Conservation (phyloP, 2,329 filamentous ascomycete species). For the Sclerotinia nivalis region DNA sequence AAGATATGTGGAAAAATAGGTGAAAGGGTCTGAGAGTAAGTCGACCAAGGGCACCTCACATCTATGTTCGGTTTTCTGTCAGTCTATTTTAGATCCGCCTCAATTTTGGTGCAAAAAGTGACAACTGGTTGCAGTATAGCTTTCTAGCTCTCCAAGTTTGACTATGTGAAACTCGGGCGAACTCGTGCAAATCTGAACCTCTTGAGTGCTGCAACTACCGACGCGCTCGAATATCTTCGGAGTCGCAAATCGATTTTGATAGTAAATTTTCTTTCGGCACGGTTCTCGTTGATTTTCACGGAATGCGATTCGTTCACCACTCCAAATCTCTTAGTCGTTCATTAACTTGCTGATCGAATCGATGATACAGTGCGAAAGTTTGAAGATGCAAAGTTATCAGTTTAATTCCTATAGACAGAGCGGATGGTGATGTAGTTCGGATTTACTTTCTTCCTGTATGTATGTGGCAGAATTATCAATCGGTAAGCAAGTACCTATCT, state of each 20-base stretch:
- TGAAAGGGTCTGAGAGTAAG: background rate
- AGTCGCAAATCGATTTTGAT: slow-evolving; percentile 12
- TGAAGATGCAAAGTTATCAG: background rate
- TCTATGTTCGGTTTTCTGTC: background rate
- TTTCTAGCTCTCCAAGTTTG: slow-evolving; percentile 13
- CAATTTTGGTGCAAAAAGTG: background rate
- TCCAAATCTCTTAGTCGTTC: no score
- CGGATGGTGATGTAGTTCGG: slow-evolving; percentile 2
- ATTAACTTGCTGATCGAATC: background rate
- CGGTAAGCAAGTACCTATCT: background rate
- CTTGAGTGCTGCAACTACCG: background rate
- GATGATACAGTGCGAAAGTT: background rate
- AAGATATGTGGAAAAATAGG: background rate
- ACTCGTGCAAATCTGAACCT: slow-evolving; percentile 4
- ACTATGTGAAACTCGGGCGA: background rate
- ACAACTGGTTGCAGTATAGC: slow-evolving; percentile 11
- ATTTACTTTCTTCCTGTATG: slow-evolving; percentile 17
- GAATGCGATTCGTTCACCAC: background rate
- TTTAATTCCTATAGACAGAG: background rate
- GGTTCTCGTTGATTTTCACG: background rate
- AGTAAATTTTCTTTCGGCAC: background rate
- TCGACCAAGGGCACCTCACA: background rate
- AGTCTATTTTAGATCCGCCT: background rate
- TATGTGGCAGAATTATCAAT: slow-evolving; percentile 4
- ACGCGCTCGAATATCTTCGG: slow-evolving; percentile 7